Evolutionary conservation across 1,284 basidiomycete genomes (phyloP), one percentile per base, ranked within the genome.

Genomic region (Blastosporella zonata): DNA sequence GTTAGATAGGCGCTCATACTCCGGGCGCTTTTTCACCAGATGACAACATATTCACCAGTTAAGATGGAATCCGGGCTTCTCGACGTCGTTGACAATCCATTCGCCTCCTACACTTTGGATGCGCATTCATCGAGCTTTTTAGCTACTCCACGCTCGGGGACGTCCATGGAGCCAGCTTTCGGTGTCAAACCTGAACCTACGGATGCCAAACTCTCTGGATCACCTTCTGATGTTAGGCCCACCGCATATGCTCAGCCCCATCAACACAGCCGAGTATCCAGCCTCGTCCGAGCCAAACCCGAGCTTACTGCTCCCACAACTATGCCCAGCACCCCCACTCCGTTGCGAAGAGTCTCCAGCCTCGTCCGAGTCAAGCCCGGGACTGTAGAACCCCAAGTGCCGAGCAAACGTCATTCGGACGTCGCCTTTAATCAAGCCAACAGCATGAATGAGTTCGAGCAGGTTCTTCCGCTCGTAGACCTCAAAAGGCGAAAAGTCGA

Each of bases 331-430:
- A 31, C 12, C 6, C 29, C 29, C 17, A 31, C 12, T 3, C 29
- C 29, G 9, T 23, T n/a, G 7, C 23, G 13, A 43, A 51, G 34
- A 39, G 42, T 31, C 8, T 58, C 50, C 20, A 55, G 54, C 42
- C 50, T 61, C 17, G 50, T 55, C 43, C 55, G 49, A 29, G 53
- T 66, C 43, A 73, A 73, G 49, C 50, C 62, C 2, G 71, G 70
- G 53, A 55, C 61, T 13, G 21, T 47, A 1, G 65, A 67, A n/a
- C 9, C 58, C n/a, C 54, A 54, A 20, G 49, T 70, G 29, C 64
- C 69, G 20, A 62, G 54, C 18, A 74, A 74, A 57, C 69, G 70
- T 39, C 47, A 49, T 27, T 66, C 64, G 2, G 62, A 66, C 37
- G 46, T 54, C 10, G 58, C 59, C 2, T 62, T 31, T 13, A 12